Evolutionary conservation across 2,329 filamentous ascomycete species (phyloP).

Genomic region (Ilyonectria robusta): DNA sequence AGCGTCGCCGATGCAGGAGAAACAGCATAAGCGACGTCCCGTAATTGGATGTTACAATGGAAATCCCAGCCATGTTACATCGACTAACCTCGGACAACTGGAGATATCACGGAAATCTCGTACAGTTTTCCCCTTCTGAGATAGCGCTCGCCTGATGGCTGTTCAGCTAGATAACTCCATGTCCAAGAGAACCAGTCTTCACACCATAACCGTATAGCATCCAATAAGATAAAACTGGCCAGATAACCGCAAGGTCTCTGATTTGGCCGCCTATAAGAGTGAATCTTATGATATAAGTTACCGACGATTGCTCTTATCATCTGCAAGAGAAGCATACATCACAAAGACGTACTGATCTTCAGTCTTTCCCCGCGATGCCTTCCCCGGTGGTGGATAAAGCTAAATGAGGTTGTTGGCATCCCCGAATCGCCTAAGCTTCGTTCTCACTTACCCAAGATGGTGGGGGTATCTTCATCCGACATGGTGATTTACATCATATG

Average conservation of each 20-base stretch:
- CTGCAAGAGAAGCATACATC: no score
- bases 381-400: no score
- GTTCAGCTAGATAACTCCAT: not conserved
- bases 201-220: not conserved
- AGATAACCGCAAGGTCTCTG: not conserved
- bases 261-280: not conserved
- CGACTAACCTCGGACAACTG: not conserved
- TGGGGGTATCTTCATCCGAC: no score
- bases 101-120: not conserved
- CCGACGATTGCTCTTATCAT: no score
- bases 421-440: no score
- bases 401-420: no score
- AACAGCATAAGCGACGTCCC: not conserved
- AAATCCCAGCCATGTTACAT: not conserved
- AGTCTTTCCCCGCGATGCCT: no score
- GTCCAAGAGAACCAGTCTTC: not conserved
- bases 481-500: no score
- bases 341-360: no score
- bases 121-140: not conserved
- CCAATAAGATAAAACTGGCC: not conserved
- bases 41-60: not conserved
- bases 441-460: no score
- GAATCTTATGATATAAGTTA: not conserved
- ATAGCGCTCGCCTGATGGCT: not conserved
- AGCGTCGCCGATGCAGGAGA: not conserved